phyloP scores from a whole-genome alignment of 225 moss, liverwort and hornwort genomes.

The Antitrichia curtipendula region DNA sequence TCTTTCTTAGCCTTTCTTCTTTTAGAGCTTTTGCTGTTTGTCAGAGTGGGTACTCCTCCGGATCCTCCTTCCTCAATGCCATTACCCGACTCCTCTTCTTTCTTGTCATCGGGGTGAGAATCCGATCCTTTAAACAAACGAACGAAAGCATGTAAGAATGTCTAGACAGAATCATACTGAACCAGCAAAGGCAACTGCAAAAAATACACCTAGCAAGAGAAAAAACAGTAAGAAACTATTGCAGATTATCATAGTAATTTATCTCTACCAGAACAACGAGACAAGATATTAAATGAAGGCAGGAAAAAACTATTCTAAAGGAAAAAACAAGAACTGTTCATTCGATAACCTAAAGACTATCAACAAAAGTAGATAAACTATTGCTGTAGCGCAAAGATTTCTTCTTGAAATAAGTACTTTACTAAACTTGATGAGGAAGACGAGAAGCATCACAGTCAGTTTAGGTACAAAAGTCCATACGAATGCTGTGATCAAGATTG shows the following conservation, averaged over 20 bases:
- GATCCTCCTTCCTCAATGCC: conserved; percentile 30
- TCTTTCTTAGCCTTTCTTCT: conserved; percentile 60
- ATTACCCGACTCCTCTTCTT: conserved; percentile 24
- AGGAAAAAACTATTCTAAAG: neutral
- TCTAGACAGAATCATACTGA: neutral
- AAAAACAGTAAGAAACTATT: neutral
- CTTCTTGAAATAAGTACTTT: neutral
- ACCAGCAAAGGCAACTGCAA: neutral
- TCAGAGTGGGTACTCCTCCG: conserved; percentile 18
- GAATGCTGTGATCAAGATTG: neutral
- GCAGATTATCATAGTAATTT: neutral
- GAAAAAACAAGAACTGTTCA: neutral
- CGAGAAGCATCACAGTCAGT: neutral
- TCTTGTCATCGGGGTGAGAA: conserved; percentile 27
- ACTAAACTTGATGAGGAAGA: neutral
- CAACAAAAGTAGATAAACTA: neutral
- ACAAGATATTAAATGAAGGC: neutral
- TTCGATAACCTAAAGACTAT: neutral
- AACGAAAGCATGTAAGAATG: neutral
- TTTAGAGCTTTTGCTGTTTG: conserved; percentile 51
- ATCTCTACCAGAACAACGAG: neutral
- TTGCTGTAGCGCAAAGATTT: neutral
- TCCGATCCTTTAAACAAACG: conserved; percentile 17
- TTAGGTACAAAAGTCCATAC: neutral
- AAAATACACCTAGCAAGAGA: neutral